Conservation (phyloP, 179 eudicot genomes). For the Beta macrorhiza region DNA sequence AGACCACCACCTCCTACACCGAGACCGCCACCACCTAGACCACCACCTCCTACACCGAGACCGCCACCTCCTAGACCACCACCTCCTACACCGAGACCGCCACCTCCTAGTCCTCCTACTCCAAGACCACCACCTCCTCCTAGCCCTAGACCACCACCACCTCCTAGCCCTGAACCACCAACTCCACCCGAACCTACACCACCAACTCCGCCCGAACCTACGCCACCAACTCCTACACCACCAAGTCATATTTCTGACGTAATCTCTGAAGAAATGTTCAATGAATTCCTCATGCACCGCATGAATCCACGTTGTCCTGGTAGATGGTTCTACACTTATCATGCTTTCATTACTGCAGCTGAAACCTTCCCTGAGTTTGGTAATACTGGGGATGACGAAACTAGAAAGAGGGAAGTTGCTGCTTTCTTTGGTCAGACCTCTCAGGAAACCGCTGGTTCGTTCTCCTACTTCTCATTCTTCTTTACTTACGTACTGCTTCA, state of each 20-base stretch:
- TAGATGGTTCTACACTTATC: constrained; percentile 7
- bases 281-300: not conserved
- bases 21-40: not conserved
- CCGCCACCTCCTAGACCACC: not conserved
- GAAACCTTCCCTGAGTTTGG: constrained; percentile 4
- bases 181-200: not conserved
- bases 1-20: not conserved
- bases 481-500: no score
- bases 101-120: not conserved
- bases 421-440: not conserved
- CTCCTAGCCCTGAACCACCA: not conserved
- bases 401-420: constrained; percentile 10
- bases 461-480: not conserved
- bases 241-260: not conserved
- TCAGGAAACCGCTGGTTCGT: not conserved
- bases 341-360: constrained; percentile 11
- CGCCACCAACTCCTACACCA: not conserved
- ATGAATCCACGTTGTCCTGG: not conserved
- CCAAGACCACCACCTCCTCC: not conserved
- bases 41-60: not conserved
- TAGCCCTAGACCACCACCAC: not conserved
- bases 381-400: not conserved
- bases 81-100: no score
- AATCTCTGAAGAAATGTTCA: not conserved
- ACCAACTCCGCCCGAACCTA: not conserved